Base-by-base conservation (phyloP, 2,329 filamentous ascomycete species). In the Pseudogymnoascus verrucosus region DNA sequence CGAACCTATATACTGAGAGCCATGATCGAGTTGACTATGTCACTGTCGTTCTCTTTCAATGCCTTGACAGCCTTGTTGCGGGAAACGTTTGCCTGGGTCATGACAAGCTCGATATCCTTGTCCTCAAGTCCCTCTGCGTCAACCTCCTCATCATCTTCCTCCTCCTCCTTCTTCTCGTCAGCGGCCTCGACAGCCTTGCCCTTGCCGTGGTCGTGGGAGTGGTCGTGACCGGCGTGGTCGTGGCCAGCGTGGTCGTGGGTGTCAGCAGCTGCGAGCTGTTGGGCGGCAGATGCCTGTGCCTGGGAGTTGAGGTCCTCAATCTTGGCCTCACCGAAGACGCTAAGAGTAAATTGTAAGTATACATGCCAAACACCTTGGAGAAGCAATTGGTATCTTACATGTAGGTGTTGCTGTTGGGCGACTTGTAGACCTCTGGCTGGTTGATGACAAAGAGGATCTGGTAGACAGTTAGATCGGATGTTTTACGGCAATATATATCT, bases 21-120 rank as follows among this genome's bases (percentile, higher is more conserved):
- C 95, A 99, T 99, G 82, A 99, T 99, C 73, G 95, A 97, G 85
- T 99, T 99, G 84, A 99, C 95, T 82, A 99, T 99, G 77, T 99
- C 95, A 75, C 98, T 97, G 82, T 98, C 93, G 77, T 99, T 99
- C 84, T 98, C 95, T 84, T 92, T 93, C 76, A 99, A 85, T 64
- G 96, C 95, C 83, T 98, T 99, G 82, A 99, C 87, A 67, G 95
- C 95, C 87, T 98, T 98, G 83, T 96, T 97, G 78, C 95, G 87
- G 72, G 91, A 96, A 73, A 99, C 96, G 74, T 84, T 95, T 73
- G 95, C 95, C 81, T 99, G 93, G 72, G 90, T 91, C 91, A 98
- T 97, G 78, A 99, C 95, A 65, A 99, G 86, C 80, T 99, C 95
- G 75, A 99, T 99, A 78, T 99, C 96, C 88, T 99, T 99, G 76